phyloP scores from a whole-genome alignment of 1,284 basidiomycete genomes.

The Ceratobasidium papillatum region DNA sequence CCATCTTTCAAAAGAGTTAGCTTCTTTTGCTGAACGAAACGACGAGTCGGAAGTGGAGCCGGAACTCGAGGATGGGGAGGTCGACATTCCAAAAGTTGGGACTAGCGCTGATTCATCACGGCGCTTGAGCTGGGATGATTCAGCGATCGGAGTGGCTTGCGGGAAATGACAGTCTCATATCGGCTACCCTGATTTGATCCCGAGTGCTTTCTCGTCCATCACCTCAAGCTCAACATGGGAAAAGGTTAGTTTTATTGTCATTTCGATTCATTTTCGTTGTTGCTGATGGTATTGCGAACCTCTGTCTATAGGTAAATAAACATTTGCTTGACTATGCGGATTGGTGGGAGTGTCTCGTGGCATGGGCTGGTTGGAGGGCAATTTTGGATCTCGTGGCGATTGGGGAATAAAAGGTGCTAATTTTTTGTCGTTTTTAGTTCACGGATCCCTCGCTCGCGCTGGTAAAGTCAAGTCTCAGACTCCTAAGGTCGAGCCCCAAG shows the following conservation, averaged over 20 bases:
- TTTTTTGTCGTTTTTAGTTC: constrained; percentile 65
- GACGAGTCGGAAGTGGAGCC: not conserved
- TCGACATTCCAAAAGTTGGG: constrained; percentile 13
- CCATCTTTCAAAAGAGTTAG: constrained; percentile 53
- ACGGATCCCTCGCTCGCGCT: constrained; percentile 99
- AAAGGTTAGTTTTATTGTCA: constrained; percentile 10
- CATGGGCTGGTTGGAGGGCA: constrained; percentile 11
- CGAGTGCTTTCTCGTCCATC: constrained; percentile 7
- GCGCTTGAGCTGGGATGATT: constrained; percentile 14
- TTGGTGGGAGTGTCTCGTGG: constrained; percentile 17
- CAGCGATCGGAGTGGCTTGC: constrained; percentile 30
- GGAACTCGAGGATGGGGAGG: not conserved
- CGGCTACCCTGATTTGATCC: constrained; percentile 37
- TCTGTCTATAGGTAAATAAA: constrained; percentile 21
- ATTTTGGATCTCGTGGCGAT: not conserved
- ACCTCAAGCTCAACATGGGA: constrained; percentile 37
- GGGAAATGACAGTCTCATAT: constrained; percentile 14
- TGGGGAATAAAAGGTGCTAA: not conserved
- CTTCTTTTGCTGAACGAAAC: constrained; percentile 35
- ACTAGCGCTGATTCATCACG: constrained; percentile 17
- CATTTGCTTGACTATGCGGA: not conserved
- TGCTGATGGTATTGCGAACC: not conserved
- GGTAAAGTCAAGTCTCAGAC: constrained; percentile 99
- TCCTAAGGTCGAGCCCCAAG: constrained; percentile 96
- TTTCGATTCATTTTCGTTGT: not conserved